A percentile compares a stretch with the other conserved stretches of the same genome.
phyloP scores from a whole-genome alignment of 1,284 basidiomycete species.

The Pterula multifida region DNA sequence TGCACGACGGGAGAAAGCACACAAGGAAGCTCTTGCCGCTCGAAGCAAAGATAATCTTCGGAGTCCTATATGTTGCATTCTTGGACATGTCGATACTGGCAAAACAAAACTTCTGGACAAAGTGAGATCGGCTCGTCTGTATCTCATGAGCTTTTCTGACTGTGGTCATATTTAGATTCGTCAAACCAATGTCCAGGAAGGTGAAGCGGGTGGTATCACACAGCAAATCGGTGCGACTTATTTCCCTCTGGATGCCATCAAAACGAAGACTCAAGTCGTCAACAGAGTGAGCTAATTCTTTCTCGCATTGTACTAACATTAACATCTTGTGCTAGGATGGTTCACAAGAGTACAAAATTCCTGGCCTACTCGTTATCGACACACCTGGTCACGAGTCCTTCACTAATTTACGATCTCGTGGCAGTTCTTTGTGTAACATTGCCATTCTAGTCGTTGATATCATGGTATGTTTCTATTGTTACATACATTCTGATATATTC shows the following conservation, averaged over 20 bases:
- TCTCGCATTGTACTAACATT: conserved; percentile 5
- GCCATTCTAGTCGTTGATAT: conserved; percentile 99
- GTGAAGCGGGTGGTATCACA: conserved; percentile 99
- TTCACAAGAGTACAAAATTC: conserved; percentile 89
- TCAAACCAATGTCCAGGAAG: conserved; percentile 99
- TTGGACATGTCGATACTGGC: conserved; percentile 99
- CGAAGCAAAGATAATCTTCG: conserved; percentile 86
- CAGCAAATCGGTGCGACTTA: conserved; percentile 99
- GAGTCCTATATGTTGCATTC: conserved; percentile 97
- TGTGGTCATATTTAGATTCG: conserved; percentile 58
- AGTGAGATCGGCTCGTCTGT: conserved; percentile 27
- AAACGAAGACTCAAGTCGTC: conserved; percentile 84
- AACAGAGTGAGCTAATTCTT: conserved; percentile 51
- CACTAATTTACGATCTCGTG: conserved; percentile 92
- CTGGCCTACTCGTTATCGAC: conserved; percentile 94
- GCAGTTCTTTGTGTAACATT: conserved; percentile 97
- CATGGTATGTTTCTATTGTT: conserved; percentile 45
- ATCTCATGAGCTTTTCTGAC: conserved; percentile 1
- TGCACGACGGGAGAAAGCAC: conserved; percentile 69
- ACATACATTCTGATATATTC: conserved; percentile 5
- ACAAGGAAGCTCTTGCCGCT: conserved; percentile 80
- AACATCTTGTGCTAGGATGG: conserved; percentile 40
- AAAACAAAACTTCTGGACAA: conserved; percentile 99
- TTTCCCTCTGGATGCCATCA: conserved; percentile 96
- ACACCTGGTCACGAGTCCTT: conserved; percentile 99